Evolutionary conservation across 805 yeast genomes (phyloP), one percentile per base, ranked within the genome.

Genomic region (Candida rishiriensis): DNA sequence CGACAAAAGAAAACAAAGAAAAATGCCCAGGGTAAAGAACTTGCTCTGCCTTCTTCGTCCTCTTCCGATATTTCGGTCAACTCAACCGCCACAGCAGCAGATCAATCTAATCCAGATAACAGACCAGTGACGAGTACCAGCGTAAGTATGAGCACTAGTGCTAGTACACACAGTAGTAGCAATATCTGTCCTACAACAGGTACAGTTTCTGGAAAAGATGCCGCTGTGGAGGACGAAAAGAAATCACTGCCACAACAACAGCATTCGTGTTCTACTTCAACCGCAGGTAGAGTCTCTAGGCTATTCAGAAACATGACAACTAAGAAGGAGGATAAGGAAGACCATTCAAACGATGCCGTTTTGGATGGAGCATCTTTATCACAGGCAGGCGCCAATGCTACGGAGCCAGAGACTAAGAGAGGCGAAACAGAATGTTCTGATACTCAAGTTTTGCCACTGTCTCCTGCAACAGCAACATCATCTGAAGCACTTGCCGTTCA

Each of bases 241-340:
- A 48, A 46, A 30, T 21, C 36, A 34, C 31, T 16, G n/a, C 16
- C 43, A 7, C 26, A 21, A 21, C 26, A 4, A 21, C 26, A 21
- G 4, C 26, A 21, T 4, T 7, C 4, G 7, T 7, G 7, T 21
- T 21, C 26, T 7, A 21, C 4, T 21, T 37, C 44, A 6, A 46
- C 47, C 12, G 43, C 47, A 16, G 50, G 51, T 11, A 39, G 57
- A 17, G 57, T 55, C 8, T 48, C 57, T 3, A 43, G 57, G 33
- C 41, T 55, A 3, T 55, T 55, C 40, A 48, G 53, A 39, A 49
- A 43, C 32, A 37, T 50, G 13, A 43, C 56, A 11, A 35, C 50
- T 30, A 53, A 52, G 32, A 42, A 38, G 21, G 52, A 54, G 3
- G 46, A 43, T 13, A 46, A 38, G 29, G 39, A 37, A 3, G 33